These are phyloP conservation scores for Exobasidium cylindrosporum DNA, from an alignment of 1,284 basidiomycete species.

Conservation along the genomic window DNA sequence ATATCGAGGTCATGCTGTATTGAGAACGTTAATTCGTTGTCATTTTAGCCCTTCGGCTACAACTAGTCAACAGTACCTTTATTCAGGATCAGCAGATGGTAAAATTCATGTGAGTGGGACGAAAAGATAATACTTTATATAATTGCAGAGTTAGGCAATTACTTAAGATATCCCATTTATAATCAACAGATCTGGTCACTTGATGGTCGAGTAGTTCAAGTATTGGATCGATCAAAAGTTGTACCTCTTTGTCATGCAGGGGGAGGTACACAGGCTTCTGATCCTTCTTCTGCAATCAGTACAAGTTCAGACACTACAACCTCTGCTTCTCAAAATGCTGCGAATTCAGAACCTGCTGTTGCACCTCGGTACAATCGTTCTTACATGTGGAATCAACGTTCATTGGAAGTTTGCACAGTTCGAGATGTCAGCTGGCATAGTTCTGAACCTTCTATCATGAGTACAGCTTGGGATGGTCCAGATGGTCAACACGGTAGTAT, in stretches of 20 bases:
- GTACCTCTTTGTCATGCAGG: constrained; percentile 63
- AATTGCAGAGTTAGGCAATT: too few species aligned
- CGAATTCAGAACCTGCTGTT: too few species aligned
- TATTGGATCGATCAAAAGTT: constrained; percentile 75
- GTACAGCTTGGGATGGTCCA: constrained; percentile 75
- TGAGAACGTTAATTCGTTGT: constrained; percentile 88
- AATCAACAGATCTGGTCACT: constrained; percentile 73
- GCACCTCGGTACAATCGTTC: constrained; percentile 4
- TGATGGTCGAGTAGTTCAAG: constrained; percentile 78
- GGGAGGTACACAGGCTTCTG: constrained; percentile 21
- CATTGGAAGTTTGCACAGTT: constrained; percentile 58
- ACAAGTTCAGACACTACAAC: neutral
- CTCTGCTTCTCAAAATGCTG: neutral
- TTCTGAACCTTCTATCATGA: constrained; percentile 84
- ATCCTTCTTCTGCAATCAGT: constrained; percentile 28
- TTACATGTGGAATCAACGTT: constrained; percentile 1
- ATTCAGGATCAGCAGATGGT: constrained; percentile 81
- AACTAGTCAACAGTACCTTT: constrained; percentile 88
- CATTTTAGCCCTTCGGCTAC: constrained; percentile 90
- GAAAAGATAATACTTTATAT: constrained; percentile 48
- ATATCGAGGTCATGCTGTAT: constrained; percentile 81
- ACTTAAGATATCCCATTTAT: too few species aligned
- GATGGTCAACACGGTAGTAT: constrained; percentile 37
- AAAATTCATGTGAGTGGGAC: constrained; percentile 45
- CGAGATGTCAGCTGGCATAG: constrained; percentile 91